A percentile compares a stretch with the other conserved stretches of the same genome.
phyloP scores from a whole-genome alignment of 352 stramenopile genomes.

The Lagenidium sp. region DNA sequence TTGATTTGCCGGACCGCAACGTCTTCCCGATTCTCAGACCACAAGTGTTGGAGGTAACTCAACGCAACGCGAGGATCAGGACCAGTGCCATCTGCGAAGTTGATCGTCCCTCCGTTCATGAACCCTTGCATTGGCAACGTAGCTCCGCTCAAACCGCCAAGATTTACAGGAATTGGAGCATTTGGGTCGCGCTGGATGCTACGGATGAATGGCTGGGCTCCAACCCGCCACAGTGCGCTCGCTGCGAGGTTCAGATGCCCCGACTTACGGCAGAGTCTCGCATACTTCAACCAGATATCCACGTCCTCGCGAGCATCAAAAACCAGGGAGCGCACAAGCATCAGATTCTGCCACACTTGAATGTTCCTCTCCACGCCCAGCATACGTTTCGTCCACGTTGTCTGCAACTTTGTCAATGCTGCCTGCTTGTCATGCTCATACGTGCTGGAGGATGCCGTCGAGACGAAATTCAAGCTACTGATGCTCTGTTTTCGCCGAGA shows the following conservation, averaged over 20 bases:
- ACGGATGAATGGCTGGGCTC: slow-evolving; percentile 68
- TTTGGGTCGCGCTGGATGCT: slow-evolving; percentile 66
- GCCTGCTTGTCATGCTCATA: slow-evolving; percentile 68
- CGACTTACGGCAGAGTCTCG: slow-evolving; percentile 87
- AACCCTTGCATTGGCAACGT: slow-evolving; percentile 1
- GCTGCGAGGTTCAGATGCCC: slow-evolving; percentile 82
- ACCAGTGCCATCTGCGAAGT: slow-evolving; percentile 51
- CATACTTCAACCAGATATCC: slow-evolving; percentile 93
- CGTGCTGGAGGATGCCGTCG: slow-evolving; percentile 56
- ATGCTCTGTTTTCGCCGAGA: slow-evolving; percentile 64
- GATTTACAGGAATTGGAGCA: slow-evolving; percentile 57
- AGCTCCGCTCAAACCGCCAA: slow-evolving; percentile 32
- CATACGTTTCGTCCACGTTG: slow-evolving; percentile 82
- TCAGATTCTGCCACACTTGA: slow-evolving; percentile 92
- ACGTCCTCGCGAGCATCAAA: slow-evolving; percentile 87
- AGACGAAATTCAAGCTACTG: slow-evolving; percentile 74
- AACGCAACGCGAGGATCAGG: slow-evolving; percentile 74
- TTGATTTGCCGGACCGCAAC: slow-evolving; percentile 76
- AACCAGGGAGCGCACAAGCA: slow-evolving; percentile 92
- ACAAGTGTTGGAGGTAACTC: slow-evolving; percentile 74
- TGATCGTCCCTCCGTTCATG: slow-evolving; percentile 19
- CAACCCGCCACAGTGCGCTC: slow-evolving; percentile 73
- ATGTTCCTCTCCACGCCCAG: slow-evolving; percentile 93
- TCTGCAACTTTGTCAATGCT: slow-evolving; percentile 67
- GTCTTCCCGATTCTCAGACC: slow-evolving; percentile 77